These are phyloP conservation scores for Apodospora peruviana DNA, from an alignment of 495 filamentous ascomycete species.

Conservation along the genomic window DNA sequence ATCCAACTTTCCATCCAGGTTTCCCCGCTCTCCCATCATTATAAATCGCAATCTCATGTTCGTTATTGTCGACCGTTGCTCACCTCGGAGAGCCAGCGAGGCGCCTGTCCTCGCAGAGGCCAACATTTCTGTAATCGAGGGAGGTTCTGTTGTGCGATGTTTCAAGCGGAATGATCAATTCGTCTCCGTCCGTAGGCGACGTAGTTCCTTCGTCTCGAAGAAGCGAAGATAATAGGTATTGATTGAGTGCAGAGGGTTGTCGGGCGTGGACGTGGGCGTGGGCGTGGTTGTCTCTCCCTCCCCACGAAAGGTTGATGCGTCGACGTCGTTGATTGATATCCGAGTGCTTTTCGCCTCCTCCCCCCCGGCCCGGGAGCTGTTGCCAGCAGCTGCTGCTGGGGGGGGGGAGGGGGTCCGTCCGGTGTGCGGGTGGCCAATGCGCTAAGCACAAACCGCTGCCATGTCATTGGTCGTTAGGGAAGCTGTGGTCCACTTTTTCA, in stretches of 20 bases:
- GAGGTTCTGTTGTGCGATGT: neutral
- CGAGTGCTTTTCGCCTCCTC: conserved; percentile 27
- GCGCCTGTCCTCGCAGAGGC: conserved; percentile 58
- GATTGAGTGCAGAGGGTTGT: neutral
- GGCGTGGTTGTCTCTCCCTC: neutral
- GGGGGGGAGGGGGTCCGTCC: no score
- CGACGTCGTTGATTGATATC: conserved; percentile 20
- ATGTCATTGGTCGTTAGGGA: conserved; percentile 14
- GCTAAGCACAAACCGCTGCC: conserved; percentile 14
- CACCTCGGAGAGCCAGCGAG: conserved; percentile 67
- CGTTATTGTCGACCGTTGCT: no score
- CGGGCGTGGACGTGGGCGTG: neutral
- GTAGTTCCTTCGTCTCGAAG: neutral
- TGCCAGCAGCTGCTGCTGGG: no score
- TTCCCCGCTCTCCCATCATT: no score
- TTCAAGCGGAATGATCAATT: no score
- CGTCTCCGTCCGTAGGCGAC: neutral
- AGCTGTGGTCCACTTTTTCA: neutral
- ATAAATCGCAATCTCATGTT: no score
- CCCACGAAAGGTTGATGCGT: conserved; percentile 1
- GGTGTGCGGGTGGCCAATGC: no score
- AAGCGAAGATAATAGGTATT: neutral
- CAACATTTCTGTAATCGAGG: conserved; percentile 46
- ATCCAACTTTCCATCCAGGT: neutral
- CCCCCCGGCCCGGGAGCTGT: conserved; percentile 3